Evolutionary conservation across 2,329 filamentous ascomycete genomes (phyloP).

Genomic region (Rutstroemia sp.): DNA sequence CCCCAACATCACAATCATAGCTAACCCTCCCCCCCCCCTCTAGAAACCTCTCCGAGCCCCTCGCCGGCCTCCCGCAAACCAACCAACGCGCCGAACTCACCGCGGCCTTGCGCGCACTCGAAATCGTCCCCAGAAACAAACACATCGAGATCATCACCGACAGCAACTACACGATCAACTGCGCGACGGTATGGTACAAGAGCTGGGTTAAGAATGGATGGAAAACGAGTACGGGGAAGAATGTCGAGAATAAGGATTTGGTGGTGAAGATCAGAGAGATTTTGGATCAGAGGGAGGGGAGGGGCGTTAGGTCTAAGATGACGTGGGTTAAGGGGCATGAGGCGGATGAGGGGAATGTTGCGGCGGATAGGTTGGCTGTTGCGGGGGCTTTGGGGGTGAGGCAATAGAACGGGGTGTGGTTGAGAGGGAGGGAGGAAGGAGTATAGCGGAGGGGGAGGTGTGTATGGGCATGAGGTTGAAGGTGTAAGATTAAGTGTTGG

Average conservation of each 20-base stretch:
- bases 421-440: not conserved
- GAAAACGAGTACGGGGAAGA: conserved; percentile 61
- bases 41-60: conserved; percentile 43
- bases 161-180: conserved; percentile 85
- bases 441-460: too few species aligned
- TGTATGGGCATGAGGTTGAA: not conserved
- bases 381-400: conserved; percentile 41
- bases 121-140: conserved; percentile 61
- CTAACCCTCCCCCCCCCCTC: not conserved
- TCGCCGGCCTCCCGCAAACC: conserved; percentile 53
- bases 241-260: conserved; percentile 82
- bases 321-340: conserved; percentile 88
- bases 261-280: conserved; percentile 63
- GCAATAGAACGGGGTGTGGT: not conserved
- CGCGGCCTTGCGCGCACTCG: conserved; percentile 75
- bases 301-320: conserved; percentile 59
- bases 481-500: too few species aligned
- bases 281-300: conserved; percentile 60
- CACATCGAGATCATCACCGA: conserved; percentile 78
- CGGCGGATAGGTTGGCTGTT: conserved; percentile 73
- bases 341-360: conserved; percentile 64
- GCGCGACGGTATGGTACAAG: conserved; percentile 74
- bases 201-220: conserved; percentile 73
- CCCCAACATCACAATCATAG: not conserved
- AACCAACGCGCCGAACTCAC: conserved; percentile 96